Base-by-base conservation (phyloP, 495 filamentous ascomycete genomes). In the Coniosporium apollinis region DNA sequence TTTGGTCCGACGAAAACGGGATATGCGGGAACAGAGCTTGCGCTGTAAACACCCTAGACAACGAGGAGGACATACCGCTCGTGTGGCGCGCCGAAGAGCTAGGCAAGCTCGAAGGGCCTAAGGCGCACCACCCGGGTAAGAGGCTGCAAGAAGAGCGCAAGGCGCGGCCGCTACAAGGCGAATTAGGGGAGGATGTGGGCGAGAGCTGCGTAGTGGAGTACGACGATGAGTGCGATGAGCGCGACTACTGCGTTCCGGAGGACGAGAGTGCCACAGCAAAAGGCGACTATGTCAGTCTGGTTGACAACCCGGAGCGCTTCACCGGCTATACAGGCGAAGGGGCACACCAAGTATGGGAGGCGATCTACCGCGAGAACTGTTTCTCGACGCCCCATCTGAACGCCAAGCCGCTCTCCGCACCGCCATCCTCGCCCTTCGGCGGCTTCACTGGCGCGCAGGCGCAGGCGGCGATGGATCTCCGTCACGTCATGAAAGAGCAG, bases 1-100 rank as follows among this genome's bases (percentile, higher is more conserved):
- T 96, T 52, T 96, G 89, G 89, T 70, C 70, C 46, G 89, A 97
- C 51, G 74, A 83, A 32, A 81, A 77, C 61, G 80, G 80, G 56
- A 84, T 94, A 70, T 97, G 89, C 56, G 89, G 86, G 33, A 97
- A 97, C 56, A 87, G 93, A 39, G 89, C 87, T 5, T 97, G 89
- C 51, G 79, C 87, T 19, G 89, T 97, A n/a, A 83, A 87, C 51
- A 97, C 89, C 9, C 68, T 96, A 42, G 89, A 94, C 31, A 82
- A 87, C 40, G 85, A 96, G 58, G 77, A 89, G 35, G 85, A 94
- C 42, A 84, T 97, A 35, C 89, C 91, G 14, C 57, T 63, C 30
- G 79, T 86, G 49, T 97, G 89, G 89, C 74, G 89, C 19, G 77
- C 83, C 16, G 76, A 85, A 57, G 83, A 94, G 59, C 65, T 97